Conservation (phyloP, 108 stramenopile species). For the Cylindrotheca closterium region DNA sequence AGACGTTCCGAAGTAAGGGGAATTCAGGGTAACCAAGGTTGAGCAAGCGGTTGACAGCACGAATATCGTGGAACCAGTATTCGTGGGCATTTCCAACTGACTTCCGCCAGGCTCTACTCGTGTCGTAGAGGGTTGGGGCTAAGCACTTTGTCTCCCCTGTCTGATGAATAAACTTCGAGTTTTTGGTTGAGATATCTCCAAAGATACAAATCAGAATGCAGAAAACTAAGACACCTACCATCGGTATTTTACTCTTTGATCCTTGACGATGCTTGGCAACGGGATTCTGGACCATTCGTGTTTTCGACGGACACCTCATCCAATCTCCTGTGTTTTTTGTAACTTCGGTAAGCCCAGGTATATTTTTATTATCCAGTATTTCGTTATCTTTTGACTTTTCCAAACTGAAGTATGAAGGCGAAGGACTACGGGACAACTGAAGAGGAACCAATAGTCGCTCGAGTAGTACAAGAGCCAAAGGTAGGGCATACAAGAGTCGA, state of each 20-base stretch:
- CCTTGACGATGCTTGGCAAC: background rate
- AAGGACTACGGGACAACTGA: background rate
- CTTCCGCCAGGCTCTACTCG: slow-evolving; percentile 15
- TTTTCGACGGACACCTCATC: background rate
- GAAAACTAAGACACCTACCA: background rate
- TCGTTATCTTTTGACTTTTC: background rate
- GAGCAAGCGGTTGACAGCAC: slow-evolving; percentile 47
- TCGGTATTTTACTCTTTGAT: background rate
- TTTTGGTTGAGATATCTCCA: background rate
- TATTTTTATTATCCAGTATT: background rate
- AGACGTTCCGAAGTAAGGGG: slow-evolving; percentile 17
- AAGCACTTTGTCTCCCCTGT: slow-evolving; percentile 19
- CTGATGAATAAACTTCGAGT: slow-evolving; percentile 31
- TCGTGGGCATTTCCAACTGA: slow-evolving; percentile 7
- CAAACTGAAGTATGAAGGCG: background rate
- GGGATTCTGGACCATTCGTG: background rate
- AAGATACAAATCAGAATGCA: background rate
- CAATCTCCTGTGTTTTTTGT: background rate
- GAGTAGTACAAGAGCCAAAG: background rate
- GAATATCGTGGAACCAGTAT: slow-evolving; percentile 60
- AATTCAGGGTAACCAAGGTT: slow-evolving; percentile 30
- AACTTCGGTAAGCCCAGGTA: background rate
- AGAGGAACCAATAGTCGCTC: background rate
- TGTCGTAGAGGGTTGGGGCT: slow-evolving; percentile 7
- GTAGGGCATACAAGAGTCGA: background rate